Conservation (phyloP, 495 filamentous ascomycete species). For the Articulospora tetracladia region DNA sequence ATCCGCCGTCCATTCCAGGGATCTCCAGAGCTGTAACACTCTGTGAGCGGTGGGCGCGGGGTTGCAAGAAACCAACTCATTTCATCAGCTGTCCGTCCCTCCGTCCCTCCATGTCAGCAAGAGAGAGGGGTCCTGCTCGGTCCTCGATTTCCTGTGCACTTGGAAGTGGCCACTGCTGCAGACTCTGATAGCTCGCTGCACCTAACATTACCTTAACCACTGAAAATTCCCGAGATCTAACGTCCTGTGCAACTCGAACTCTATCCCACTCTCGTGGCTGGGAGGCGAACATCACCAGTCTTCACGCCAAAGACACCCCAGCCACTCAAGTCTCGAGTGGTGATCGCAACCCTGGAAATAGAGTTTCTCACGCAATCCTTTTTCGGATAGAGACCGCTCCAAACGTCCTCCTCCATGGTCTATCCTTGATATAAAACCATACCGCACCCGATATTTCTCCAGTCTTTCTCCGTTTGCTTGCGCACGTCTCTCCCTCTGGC, state of each 20-base stretch:
- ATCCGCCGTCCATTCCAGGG: background rate
- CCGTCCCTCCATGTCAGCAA: too few relatives aligned
- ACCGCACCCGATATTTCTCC: conserved; percentile 6
- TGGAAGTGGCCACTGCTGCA: too few relatives aligned
- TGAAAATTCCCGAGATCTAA: too few relatives aligned
- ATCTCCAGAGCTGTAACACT: background rate
- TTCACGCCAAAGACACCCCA: too few relatives aligned
- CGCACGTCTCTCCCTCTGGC: conserved; percentile 20
- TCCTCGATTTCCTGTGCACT: too few relatives aligned
- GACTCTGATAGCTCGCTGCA: too few relatives aligned
- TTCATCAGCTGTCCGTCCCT: background rate
- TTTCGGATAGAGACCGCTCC: background rate
- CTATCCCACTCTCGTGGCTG: too few relatives aligned
- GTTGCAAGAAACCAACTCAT: background rate
- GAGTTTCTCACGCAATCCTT: background rate
- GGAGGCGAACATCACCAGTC: too few relatives aligned
- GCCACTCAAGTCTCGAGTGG: background rate
- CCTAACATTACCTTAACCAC: too few relatives aligned
- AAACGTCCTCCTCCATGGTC: conserved; percentile 3
- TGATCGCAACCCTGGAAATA: background rate
- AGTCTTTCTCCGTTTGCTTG: conserved; percentile 11
- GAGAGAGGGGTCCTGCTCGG: too few relatives aligned
- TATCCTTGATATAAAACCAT: conserved; percentile 11
- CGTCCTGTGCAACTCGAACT: too few relatives aligned
- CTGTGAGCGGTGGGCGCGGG: background rate